Base-by-base conservation (phyloP, 306 rosid genomes). In the Lathyrus sativus region DNA sequence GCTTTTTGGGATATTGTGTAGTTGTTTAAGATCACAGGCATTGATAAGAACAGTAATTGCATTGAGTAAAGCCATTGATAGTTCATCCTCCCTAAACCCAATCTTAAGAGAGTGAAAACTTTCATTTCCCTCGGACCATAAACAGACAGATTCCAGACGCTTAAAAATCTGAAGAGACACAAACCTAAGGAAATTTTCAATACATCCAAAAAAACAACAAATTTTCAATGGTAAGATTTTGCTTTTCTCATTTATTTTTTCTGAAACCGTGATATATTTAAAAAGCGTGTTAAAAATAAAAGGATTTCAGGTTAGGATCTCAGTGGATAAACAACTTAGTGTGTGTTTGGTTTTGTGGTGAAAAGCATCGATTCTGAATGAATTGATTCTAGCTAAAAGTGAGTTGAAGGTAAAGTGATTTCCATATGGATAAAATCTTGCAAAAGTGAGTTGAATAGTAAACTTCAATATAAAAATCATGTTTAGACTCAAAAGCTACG, bases 81-180 rank as follows among this genome's bases (percentile, higher is more conserved):
- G 68, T 46, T 88, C 89, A 72, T 88, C 91, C 41, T 64, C 85
- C 77, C 65, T 68, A 67, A 80, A 77, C 67, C 86, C 85, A 51
- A 85, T 77, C 83, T 78, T 82, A 66, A 75, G 54, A 49, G 71
- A 53, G 49, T 48, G 44, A 71, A 70, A 11, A 67, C 79, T 74
- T 33, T 50, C 71, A 43, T 54, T 11, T 8, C 81, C 77, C 65
- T 71, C 78, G n/a, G 81, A 56, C 84, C 77, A 85, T 38, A 86
- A 50, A 59, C 73, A 76, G 38, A 83, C 83, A 5, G 72, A 81
- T 53, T 66, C 67, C 54, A 90, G 72, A 64, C 75, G 70, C 67
- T 73, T 71, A 26, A 62, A 76, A 77, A 85, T 81, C 96, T 84
- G 96, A 75, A 87, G 75, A 72, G 89, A 87, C 68, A 71, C 78